phyloP scores from a whole-genome alignment of 2,329 filamentous ascomycete species.

The Phialophora verrucosa region DNA sequence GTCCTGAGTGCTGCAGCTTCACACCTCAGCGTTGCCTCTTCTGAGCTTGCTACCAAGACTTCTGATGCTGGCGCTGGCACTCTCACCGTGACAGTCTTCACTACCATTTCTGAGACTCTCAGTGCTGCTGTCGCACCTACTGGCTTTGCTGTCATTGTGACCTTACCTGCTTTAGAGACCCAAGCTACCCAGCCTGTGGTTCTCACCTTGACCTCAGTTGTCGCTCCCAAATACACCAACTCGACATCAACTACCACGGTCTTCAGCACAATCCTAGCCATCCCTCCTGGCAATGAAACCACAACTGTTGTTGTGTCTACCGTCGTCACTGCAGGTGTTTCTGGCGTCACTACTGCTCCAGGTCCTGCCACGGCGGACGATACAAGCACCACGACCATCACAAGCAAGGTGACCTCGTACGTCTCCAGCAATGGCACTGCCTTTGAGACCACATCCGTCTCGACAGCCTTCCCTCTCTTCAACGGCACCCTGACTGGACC shows the following conservation, averaged over 20 bases:
- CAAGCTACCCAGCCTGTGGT: neutral
- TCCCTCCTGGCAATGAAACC: conserved; percentile 1
- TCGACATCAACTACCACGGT: conserved; percentile 8
- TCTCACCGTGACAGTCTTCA: conserved; percentile 1
- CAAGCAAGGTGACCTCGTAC: neutral
- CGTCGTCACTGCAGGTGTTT: neutral
- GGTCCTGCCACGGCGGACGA: neutral
- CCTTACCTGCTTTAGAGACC: neutral
- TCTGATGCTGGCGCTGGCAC: conserved; percentile 1
- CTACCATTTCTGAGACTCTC: neutral
- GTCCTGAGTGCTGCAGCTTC: conserved; percentile 8
- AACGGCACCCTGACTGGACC: conserved; percentile 4
- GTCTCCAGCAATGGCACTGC: neutral
- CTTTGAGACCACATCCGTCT: neutral
- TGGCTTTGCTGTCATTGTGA: neutral
- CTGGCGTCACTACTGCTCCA: neutral
- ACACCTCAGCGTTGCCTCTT: conserved; percentile 8
- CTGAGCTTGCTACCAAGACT: conserved; percentile 15
- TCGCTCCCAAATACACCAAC: neutral
- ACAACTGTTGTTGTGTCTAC: neutral
- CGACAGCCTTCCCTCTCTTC: neutral
- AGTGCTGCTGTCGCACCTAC: neutral
- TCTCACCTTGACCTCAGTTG: conserved; percentile 2
- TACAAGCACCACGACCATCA: neutral
- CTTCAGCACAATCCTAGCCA: neutral